Evolutionary conservation across 768 basidiomycete genomes (phyloP), one percentile per base, ranked within the genome.

Genomic region (Rhodosporidiobolus odoratus): DNA sequence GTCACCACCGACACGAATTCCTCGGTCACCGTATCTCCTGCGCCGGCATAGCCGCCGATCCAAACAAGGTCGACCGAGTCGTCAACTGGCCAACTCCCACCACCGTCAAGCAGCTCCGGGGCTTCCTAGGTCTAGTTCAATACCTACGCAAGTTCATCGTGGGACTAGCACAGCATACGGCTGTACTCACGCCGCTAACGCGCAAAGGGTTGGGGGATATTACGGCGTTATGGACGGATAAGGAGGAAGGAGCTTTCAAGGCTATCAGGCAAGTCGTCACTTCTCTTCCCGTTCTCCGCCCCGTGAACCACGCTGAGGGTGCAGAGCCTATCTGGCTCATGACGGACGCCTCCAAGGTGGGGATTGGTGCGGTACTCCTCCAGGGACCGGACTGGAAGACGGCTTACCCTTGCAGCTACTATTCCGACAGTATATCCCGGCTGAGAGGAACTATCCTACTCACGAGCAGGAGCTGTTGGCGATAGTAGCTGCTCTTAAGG

Each of bases 381-480:
- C 65, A 66, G 37, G 65, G 48, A 9, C 10, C 27, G 37, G 58
- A 60, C 21, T 65, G 63, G 63, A 32, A 41, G 41, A 65, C 65
- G 48, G 65, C 58, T 9, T n/a, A 37, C 17, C 65, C 65, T 7
- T 56, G 38, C 27, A 45, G 56, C 10, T 65, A 43, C 47, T 56
- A 50, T n/a, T 65, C 65, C 17, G 56, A 9, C 65, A 65, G 47
- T 65, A 45, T 38, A 67, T 67, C n/a, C 27, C 57, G 3, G 67
- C 67, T 21, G 67, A 62, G 40, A 23, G 15, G n/a, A 62, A 60
- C 58, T 65, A 64, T 41, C 68, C 68, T 4, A 47, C 43, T 21
- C 62, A 69, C 43, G 56, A 69, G 45, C 57, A 69, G 62, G 62
- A 69, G 54, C 30, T 69, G 8, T 37, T 69, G 4, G 68, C 68